Percentiles rank a stretch among this genome's conserved stretches.
phyloP scores from a whole-genome alignment of 345 rosid genomes.

The Linum usitatissimum region DNA sequence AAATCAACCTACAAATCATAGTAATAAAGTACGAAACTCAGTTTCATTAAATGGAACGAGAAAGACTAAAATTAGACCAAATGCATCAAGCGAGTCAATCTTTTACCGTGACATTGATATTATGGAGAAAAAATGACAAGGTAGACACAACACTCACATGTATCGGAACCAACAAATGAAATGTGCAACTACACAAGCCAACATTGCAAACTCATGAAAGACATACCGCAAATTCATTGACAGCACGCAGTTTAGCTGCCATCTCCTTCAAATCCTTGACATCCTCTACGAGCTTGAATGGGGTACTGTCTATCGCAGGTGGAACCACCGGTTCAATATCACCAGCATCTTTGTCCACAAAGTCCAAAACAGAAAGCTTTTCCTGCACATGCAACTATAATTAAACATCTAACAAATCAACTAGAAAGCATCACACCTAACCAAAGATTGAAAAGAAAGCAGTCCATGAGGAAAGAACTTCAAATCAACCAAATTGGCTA shows the following conservation, averaged over 20 bases:
- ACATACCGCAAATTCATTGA: constrained; percentile 73
- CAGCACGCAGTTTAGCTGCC: constrained; percentile 50
- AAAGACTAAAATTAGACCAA: not conserved
- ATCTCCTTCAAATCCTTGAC: constrained; percentile 69
- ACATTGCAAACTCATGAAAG: not conserved
- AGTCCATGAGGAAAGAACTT: not conserved
- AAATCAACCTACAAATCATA: constrained; percentile 59
- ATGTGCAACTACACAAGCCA: not conserved
- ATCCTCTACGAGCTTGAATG: constrained; percentile 66
- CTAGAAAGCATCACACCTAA: not conserved
- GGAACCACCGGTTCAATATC: constrained; percentile 38
- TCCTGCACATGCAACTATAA: constrained; percentile 34
- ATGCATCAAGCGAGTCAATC: not conserved
- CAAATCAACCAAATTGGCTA: not conserved
- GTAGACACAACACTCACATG: not conserved
- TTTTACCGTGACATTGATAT: no score
- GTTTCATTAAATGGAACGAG: not conserved
- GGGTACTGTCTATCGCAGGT: constrained; percentile 38
- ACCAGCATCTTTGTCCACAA: constrained; percentile 40
- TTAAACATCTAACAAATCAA: not conserved
- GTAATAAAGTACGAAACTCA: not conserved
- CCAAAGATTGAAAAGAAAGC: not conserved
- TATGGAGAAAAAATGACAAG: not conserved
- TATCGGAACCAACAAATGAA: not conserved
- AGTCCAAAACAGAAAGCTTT: constrained; percentile 56